These are phyloP conservation scores for Plasmodium coatneyi DNA, from an alignment of 169 alveolate genomes.

Conservation along the genomic window DNA sequence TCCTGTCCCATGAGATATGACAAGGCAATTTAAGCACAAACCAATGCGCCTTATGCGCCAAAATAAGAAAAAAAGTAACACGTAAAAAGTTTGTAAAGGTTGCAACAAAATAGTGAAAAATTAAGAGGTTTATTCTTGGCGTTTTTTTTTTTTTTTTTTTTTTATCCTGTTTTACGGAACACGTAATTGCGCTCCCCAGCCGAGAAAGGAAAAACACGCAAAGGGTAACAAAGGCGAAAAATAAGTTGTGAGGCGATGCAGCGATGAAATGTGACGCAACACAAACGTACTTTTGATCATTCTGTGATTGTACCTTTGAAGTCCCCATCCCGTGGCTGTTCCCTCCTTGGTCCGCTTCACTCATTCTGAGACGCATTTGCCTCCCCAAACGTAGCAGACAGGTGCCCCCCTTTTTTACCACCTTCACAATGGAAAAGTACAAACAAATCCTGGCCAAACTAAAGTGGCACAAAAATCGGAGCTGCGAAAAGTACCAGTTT, in stretches of 20 bases:
- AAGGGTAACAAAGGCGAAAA: background rate
- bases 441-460: constrained; percentile 38
- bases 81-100: background rate
- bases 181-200: background rate
- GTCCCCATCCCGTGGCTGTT: background rate
- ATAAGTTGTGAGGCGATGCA: background rate
- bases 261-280: background rate
- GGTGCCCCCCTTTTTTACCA: background rate
- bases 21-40: background rate
- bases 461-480: constrained; percentile 30
- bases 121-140: background rate
- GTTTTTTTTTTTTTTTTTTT: too few relatives aligned
- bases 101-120: background rate
- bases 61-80: too few relatives aligned
- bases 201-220: background rate
- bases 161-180: background rate
- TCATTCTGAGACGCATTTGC: background rate
- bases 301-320: background rate
- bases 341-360: background rate
- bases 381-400: background rate
- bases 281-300: background rate
- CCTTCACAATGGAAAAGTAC: constrained; percentile 48
- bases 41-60: background rate
- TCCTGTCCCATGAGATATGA: background rate
- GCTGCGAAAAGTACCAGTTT: constrained; percentile 71